A percentile compares a stretch with the other conserved stretches of the same genome.
Evolutionary conservation across 768 basidiomycete genomes (phyloP).

Genomic region (Sporobolomyces pararoseus): DNA sequence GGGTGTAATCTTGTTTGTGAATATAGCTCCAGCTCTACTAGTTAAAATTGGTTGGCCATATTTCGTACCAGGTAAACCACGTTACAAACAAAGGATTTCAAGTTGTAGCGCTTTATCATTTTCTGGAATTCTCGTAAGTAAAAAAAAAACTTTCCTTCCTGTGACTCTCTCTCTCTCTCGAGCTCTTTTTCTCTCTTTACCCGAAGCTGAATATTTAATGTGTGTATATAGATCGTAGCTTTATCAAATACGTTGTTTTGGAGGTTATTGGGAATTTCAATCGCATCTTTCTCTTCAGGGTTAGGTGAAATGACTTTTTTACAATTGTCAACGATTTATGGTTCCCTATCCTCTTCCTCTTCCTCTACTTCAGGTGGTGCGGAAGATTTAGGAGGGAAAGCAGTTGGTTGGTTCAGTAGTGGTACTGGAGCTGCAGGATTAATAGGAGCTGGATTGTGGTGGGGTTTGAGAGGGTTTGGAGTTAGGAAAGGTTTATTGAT

Average conservation of each 20-base stretch:
- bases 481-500: constrained; percentile 77
- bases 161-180: background rate
- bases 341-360: constrained; percentile 63
- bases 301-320: constrained; percentile 92
- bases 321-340: constrained; percentile 57
- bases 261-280: constrained; percentile 71
- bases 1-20: constrained; percentile 90
- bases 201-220: too few relatives aligned
- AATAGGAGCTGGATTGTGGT: constrained; percentile 89
- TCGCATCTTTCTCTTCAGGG: constrained; percentile 85
- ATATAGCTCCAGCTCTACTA: constrained; percentile 79
- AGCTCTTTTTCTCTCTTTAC: background rate
- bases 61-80: constrained; percentile 69
- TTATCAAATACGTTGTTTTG: constrained; percentile 62
- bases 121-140: constrained; percentile 77
- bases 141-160: too few relatives aligned
- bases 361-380: too few relatives aligned
- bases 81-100: constrained; percentile 68
- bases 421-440: constrained; percentile 94
- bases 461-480: constrained; percentile 80
- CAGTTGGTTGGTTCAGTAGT: constrained; percentile 87
- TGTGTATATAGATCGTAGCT: constrained; percentile 86
- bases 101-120: constrained; percentile 74
- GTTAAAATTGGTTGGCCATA: constrained; percentile 94
- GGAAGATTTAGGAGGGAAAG: constrained; percentile 65